Base-by-base conservation (phyloP, 352 stramenopile genomes). In the Phytophthora pistaciae region DNA sequence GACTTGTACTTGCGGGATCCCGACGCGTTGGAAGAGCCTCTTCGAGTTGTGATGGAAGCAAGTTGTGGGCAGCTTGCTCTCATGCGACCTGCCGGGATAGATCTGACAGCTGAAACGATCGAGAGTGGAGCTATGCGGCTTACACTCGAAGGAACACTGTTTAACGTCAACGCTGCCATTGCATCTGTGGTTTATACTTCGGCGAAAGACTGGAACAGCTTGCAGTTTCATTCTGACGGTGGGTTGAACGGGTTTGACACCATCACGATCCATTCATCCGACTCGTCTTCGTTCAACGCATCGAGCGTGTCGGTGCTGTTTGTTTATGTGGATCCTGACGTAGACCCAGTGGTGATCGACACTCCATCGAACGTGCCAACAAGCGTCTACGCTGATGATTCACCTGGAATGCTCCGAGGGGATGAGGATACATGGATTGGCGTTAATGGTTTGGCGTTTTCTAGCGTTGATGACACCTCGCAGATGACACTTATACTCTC, bases 181-280 rank as follows among this genome's bases (percentile, higher is more conserved):
- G 57, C 76, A 7, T 64, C 64, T n/a, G 29, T 92, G 8, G 61
- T 80, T 25, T 94, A 86, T 68, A 87, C 77, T 27, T 91, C 87
- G 13, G 81, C 73, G 2, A 66, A 55, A 29, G 49, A 94, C 72
- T 94, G 87, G 87, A 94, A 94, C 72, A 94, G 83, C 23, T 68
- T 90, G 40, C 64, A 78, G 49, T 53, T 66, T 40, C 75, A 48
- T 33, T 46, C 67, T 38, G 59, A 77, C 33, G 55, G 49, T 14
- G 56, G 42, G 40, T 61, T 80, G 29, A 80, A 90, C 33, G 77
- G 67, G 1, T 92, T 81, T 38, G 87, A 91, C 61, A 62, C 50
- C 3, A 75, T 94, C 53, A 79, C 68, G 4, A 63, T 94, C 36
- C 25, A 52, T 11, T 65, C 85, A 1, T 79, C 70, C 1, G 85